A percentile compares a stretch with the other conserved stretches of the same genome.
phyloP scores from a whole-genome alignment of 805 yeast species.

The Schizosaccharomyces cryophilus region DNA sequence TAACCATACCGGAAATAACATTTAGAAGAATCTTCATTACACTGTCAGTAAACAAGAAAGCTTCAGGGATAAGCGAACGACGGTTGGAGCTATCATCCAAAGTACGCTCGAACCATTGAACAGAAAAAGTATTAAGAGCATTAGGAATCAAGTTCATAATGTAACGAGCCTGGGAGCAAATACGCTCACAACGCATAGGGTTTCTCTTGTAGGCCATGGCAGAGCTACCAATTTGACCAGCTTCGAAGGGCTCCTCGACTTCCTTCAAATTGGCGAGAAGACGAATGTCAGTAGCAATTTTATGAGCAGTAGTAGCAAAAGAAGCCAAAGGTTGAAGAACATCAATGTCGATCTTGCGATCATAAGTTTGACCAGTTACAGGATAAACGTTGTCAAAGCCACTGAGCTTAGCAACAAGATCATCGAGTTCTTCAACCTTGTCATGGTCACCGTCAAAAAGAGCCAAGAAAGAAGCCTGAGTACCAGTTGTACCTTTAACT shows the following conservation, averaged over 20 bases:
- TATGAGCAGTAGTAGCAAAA: constrained; percentile 87
- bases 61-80: constrained; percentile 88
- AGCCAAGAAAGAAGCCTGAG: constrained; percentile 88
- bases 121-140: constrained; percentile 89
- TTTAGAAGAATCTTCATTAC: constrained; percentile 68
- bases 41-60: constrained; percentile 88
- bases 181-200: constrained; percentile 98
- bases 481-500: constrained; percentile 97
- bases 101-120: constrained; percentile 98
- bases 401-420: constrained; percentile 71
- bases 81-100: constrained; percentile 94
- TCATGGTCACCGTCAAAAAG: constrained; percentile 93
- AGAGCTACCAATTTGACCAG: constrained; percentile 89
- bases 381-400: constrained; percentile 94
- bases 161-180: constrained; percentile 93
- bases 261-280: constrained; percentile 90
- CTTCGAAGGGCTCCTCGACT: constrained; percentile 94
- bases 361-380: constrained; percentile 96
- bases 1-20: constrained; percentile 86
- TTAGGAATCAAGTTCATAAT: constrained; percentile 76
- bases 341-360: constrained; percentile 92
- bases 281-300: constrained; percentile 92
- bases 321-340: constrained; percentile 79
- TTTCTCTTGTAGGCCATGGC: constrained; percentile 99
- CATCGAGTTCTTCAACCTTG: constrained; percentile 79